phyloP scores from a whole-genome alignment of 352 stramenopile genomes.

The Pseudoperonospora humuli region DNA sequence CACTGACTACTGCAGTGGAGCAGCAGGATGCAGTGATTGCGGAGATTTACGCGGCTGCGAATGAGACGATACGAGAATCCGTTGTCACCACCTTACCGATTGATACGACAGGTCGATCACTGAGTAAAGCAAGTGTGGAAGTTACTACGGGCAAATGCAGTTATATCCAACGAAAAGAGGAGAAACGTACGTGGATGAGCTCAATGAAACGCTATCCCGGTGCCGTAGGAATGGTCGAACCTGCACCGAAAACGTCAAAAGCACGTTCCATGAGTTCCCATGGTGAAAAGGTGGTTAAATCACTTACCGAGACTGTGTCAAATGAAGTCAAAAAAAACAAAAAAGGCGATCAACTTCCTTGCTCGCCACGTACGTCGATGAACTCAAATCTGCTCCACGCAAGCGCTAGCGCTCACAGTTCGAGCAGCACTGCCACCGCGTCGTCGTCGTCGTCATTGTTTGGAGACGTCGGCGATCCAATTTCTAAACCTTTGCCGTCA shows the following conservation, averaged over 20 bases:
- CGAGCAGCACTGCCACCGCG: constrained; percentile 17
- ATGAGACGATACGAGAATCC: neutral
- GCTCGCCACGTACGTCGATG: constrained; percentile 9
- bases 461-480: constrained; percentile 15
- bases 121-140: neutral
- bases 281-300: constrained; percentile 26
- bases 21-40: constrained; percentile 74
- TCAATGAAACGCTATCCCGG: constrained; percentile 25
- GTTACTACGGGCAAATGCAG: neutral
- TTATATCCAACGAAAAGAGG: constrained; percentile 3
- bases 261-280: constrained; percentile 44
- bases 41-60: constrained; percentile 51
- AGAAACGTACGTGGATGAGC: constrained; percentile 5
- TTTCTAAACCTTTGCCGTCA: constrained; percentile 14
- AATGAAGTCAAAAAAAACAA: constrained; percentile 11
- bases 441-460: constrained; percentile 27
- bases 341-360: constrained; percentile 34
- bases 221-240: constrained; percentile 22
- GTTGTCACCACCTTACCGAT: constrained; percentile 3
- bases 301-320: constrained; percentile 21
- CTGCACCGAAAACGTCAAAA: constrained; percentile 36
- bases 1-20: constrained; percentile 50
- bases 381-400: constrained; percentile 8
- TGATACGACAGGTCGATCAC: neutral
- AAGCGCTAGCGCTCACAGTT: constrained; percentile 21